Base-by-base conservation (phyloP, 2,329 filamentous ascomycete genomes). In the Fusarium siculi region DNA sequence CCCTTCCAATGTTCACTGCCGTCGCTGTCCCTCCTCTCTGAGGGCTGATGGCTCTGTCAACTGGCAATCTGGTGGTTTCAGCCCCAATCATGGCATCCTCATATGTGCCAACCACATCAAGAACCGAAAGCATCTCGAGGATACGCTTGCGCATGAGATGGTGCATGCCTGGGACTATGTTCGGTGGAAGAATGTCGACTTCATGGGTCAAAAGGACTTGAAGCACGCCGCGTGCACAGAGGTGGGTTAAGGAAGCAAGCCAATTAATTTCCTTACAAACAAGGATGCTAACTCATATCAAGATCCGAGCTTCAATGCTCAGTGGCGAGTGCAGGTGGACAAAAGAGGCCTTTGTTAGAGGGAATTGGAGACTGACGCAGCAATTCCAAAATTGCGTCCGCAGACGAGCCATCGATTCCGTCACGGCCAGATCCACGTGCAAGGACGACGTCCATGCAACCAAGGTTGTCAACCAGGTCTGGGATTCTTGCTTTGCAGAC, bases 101-200 rank as follows among this genome's bases (percentile, higher is more conserved):
- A 87, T 99, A 28, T 99, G 96, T 83, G 94, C 96, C 57, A 99
- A 99, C 83, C 92, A 96, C 83, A 90, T 98, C 80, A 87, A 92
- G 66, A 91, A 94, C 79, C 86, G 91, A 64, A 91, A 91, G 37
- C 94, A 97, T 80, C 82, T 97, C 76, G 96, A 99, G 84, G 96
- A 99, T 81, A 97, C 95, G 16, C 86, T 99, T 79, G 92, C 95
- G 34, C 96, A 99, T 82, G 96, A 99, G 85, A 97, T 99, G 94
- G 93, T 99, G 59, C 96, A 99, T 82, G 95, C 95, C 2, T 98
- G 95, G 87, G 96, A 99, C 81, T 93, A 97, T 81, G 80, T 98
- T 76, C 86, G 96, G 72, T 99, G 94, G 86, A 96, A 97, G 83
- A 67, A 67, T 34, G 91, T 98, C 49, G 92, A 98, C 79, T 93